Evolutionary conservation across 2,329 filamentous ascomycete genomes (phyloP).

Genomic region (Venturia aucupariae): DNA sequence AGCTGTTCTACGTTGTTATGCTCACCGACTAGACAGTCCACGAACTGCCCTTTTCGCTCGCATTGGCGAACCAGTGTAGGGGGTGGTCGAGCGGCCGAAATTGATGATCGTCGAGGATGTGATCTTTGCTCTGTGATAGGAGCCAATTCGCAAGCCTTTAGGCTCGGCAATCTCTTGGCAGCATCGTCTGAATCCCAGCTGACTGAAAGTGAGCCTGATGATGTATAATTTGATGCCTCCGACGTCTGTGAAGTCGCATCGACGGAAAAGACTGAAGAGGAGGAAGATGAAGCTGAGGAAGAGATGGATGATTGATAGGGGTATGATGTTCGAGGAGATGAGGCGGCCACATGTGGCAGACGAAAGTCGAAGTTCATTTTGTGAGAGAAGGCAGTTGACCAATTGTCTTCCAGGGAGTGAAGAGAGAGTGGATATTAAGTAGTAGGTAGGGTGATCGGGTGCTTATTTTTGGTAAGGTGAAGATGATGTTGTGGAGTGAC

Average conservation of each 20-base stretch:
- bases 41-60: slow-evolving; percentile 89
- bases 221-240: slow-evolving; percentile 53
- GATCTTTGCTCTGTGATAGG: slow-evolving; percentile 48
- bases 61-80: slow-evolving; percentile 75
- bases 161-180: slow-evolving; percentile 23
- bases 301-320: slow-evolving; percentile 64
- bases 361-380: slow-evolving; percentile 32
- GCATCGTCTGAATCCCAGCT: slow-evolving; percentile 23
- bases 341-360: slow-evolving; percentile 24
- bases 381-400: slow-evolving; percentile 16
- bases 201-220: slow-evolving; percentile 38
- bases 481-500: slow-evolving; percentile 7
- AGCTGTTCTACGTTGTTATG: not conserved
- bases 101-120: slow-evolving; percentile 48
- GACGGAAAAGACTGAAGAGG: slow-evolving; percentile 70
- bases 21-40: slow-evolving; percentile 97
- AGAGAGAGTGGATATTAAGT: slow-evolving; percentile 13
- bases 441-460: slow-evolving; percentile 7
- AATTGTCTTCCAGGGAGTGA: slow-evolving; percentile 14
- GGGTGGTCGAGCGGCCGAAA: slow-evolving; percentile 40
- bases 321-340: slow-evolving; percentile 30
- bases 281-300: slow-evolving; percentile 66
- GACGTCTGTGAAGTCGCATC: slow-evolving; percentile 55
- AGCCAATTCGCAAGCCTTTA: slow-evolving; percentile 7
- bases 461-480: not conserved